Evolutionary conservation across 2,329 filamentous ascomycete species (phyloP), one percentile per base, ranked within the genome.

Genomic region (Aspergillus tamarii): DNA sequence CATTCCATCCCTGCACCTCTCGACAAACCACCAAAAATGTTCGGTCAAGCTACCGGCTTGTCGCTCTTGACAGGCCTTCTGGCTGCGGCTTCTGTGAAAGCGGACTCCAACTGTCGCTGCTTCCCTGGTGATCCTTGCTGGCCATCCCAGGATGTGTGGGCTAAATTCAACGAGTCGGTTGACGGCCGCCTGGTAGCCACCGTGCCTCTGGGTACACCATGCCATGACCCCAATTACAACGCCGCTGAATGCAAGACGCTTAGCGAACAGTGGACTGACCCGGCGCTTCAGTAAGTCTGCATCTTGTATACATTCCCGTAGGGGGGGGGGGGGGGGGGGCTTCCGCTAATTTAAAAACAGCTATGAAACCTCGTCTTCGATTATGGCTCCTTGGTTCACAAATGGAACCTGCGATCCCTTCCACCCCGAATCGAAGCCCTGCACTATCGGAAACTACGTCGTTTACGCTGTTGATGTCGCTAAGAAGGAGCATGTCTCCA

Each of bases 61-160:
- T 32, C 30, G 19, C 41, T 64, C 26, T 28, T 53, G 41, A 57
- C 59, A 9, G 39, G 55, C 48, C 63, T 66, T 6, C 23, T 61
- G 50, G 52, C 55, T 23, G 23, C 54, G 19, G 34, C 34, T 36
- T 54, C 43, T 21, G 19, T 32, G 14, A 28, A 53, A 7, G 43
- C 62, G 1, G 28, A 41, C 28, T 39, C 34, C 16, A 52, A 23
- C 8, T 86, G 84, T 71, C 78, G 80, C 21, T 85, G 81, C 72
- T 78, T 84, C 45, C 86, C 87, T 0, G 82, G 81, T 19, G 84
- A 88, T 61, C n/a, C 66, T 1, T 82, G 80, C 69, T 90, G 87
- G 86, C 87, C 87, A 0, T 73, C 75, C 0, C 26, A 66, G 0
- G 53, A 68, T 1, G 72, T 74, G 6, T 89, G 87, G 87, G 67